Evolutionary conservation across 345 rosid genomes (phyloP).

Genomic region (Eucalyptus curtisii): DNA sequence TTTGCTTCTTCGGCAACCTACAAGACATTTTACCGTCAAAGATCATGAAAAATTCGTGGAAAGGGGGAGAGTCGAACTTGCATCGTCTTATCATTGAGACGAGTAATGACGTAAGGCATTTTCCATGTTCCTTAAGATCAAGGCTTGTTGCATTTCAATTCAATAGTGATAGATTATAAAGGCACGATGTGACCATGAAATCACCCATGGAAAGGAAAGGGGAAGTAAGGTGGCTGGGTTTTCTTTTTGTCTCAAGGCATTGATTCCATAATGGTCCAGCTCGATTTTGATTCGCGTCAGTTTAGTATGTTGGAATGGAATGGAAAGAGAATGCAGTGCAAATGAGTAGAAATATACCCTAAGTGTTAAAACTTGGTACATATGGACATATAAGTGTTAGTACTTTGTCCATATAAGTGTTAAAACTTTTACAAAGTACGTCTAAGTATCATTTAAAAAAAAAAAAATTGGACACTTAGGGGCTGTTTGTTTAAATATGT

Average conservation of each 20-base stretch:
- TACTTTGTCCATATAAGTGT: accelerated
- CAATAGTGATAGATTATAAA: background rate
- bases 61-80: background rate
- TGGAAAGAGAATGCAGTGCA: background rate
- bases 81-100: background rate
- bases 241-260: background rate
- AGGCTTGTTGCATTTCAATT: background rate
- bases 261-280: background rate
- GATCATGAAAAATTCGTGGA: background rate
- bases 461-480: too few species aligned
- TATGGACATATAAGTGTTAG: accelerated
- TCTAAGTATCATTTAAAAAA: too few species aligned
- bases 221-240: background rate
- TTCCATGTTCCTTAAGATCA: background rate
- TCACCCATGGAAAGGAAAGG: background rate
- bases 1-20: background rate
- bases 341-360: too few species aligned
- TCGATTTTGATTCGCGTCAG: background rate
- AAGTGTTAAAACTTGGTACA: too few species aligned
- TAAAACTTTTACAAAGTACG: too few species aligned
- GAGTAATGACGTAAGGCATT: background rate
- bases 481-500: too few species aligned
- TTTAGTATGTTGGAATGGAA: background rate
- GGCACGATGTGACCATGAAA: background rate
- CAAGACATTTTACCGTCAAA: background rate